Evolutionary conservation across 768 basidiomycete genomes (phyloP).

Genomic region (Suillus subluteus): DNA sequence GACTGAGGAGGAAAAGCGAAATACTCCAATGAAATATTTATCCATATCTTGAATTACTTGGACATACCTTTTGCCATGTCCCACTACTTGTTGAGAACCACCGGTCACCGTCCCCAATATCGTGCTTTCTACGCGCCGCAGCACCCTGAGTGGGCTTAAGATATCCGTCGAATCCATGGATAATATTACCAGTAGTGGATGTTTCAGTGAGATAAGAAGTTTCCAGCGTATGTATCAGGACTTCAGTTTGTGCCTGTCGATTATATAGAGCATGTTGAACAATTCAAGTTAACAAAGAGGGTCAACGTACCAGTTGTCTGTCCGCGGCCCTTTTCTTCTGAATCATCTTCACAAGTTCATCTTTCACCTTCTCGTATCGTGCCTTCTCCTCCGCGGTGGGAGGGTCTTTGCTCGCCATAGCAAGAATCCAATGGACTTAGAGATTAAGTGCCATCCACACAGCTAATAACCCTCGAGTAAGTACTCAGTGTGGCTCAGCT

Average conservation of each 20-base stretch:
- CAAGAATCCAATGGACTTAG: conserved; percentile 5
- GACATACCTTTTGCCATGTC: conserved; percentile 70
- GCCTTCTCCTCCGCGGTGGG: conserved; percentile 69
- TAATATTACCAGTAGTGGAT: conserved; percentile 82
- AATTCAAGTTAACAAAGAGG: not conserved
- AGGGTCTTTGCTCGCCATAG: conserved; percentile 43
- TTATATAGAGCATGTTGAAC: conserved; percentile 1
- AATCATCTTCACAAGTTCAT: conserved; percentile 74
- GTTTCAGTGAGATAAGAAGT: conserved; percentile 79
- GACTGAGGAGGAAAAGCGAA: conserved; percentile 51
- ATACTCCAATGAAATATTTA: conserved; percentile 14
- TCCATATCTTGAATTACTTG: not conserved
- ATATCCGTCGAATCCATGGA: conserved; percentile 86
- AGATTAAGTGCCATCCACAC: conserved; percentile 4
- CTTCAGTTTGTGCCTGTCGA: conserved; percentile 74
- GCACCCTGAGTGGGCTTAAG: conserved; percentile 69
- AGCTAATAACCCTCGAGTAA: not conserved
- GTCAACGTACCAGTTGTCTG: conserved; percentile 67
- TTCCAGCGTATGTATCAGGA: conserved; percentile 79
- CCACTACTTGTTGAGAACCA: conserved; percentile 83
- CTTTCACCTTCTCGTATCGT: conserved; percentile 72
- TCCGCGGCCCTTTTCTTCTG: conserved; percentile 76
- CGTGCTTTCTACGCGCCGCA: conserved; percentile 63
- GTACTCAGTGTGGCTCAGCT: not conserved
- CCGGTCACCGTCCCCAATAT: conserved; percentile 76